Evolutionary conservation across 768 basidiomycete species (phyloP).

Genomic region (Neoboletus brunneissimus): DNA sequence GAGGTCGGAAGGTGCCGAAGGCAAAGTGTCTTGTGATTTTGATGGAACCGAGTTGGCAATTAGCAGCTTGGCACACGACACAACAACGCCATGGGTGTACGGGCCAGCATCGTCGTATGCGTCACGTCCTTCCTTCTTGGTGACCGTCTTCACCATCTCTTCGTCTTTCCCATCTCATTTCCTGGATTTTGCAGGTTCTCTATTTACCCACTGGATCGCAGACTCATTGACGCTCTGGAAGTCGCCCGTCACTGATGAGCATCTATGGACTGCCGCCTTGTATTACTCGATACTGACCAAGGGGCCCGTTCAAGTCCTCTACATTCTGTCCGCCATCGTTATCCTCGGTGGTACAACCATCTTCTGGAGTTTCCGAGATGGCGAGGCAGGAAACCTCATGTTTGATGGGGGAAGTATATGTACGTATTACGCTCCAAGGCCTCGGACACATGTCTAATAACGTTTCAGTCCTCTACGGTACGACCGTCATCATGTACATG

Average conservation of each 20-base stretch:
- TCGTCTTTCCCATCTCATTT: background rate
- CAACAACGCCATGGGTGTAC: slow-evolving; percentile 55
- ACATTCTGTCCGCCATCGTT: slow-evolving; percentile 55
- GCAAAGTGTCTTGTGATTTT: slow-evolving; percentile 13
- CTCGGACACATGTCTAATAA: background rate
- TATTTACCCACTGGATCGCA: slow-evolving; percentile 93
- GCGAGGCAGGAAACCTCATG: slow-evolving; percentile 82
- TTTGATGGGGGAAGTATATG: slow-evolving; percentile 89
- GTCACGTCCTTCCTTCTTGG: slow-evolving; percentile 80
- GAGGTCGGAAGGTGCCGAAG: slow-evolving; percentile 15
- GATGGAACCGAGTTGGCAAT: background rate
- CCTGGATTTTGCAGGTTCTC: slow-evolving; percentile 47
- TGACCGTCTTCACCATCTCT: slow-evolving; percentile 26
- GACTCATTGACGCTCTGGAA: slow-evolving; percentile 90
- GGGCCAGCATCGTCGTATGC: slow-evolving; percentile 71
- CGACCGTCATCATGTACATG: slow-evolving; percentile 67
- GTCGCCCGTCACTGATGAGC: slow-evolving; percentile 79
- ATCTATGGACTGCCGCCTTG: slow-evolving; percentile 76
- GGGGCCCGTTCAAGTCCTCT: slow-evolving; percentile 54
- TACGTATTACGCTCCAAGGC: slow-evolving; percentile 37
- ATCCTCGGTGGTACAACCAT: slow-evolving; percentile 62
- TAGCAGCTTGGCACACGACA: slow-evolving; percentile 8
- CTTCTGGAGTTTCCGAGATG: slow-evolving; percentile 75
- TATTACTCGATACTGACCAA: slow-evolving; percentile 81
- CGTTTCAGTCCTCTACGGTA: slow-evolving; percentile 67